These are phyloP conservation scores for Eucalyptus shirleyi DNA, from an alignment of 345 rosid species.

Conservation along the genomic window DNA sequence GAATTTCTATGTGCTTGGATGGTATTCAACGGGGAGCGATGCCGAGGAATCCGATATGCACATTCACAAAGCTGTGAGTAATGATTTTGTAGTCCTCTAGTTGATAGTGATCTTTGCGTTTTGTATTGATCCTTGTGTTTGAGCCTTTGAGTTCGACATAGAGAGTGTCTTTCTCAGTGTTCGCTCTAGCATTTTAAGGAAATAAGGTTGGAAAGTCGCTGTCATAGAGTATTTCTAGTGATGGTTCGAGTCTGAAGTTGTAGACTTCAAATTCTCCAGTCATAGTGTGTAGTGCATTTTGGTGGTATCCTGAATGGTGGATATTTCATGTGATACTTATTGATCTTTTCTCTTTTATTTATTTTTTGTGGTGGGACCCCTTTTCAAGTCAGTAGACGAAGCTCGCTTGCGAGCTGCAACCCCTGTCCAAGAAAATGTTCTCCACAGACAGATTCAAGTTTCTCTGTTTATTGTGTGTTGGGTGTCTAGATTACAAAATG, in stretches of 20 bases:
- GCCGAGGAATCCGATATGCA: constrained; percentile 88
- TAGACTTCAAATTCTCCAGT: background rate
- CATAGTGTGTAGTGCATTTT: background rate
- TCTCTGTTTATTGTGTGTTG: background rate
- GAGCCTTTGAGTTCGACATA: background rate
- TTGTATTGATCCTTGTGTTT: background rate
- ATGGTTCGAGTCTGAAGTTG: background rate
- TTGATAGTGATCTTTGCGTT: background rate
- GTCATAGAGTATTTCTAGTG: background rate
- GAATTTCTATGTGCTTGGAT: constrained; percentile 77
- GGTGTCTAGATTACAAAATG: background rate
- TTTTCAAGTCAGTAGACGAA: background rate
- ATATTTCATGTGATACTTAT: background rate
- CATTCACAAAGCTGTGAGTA: constrained; percentile 84
- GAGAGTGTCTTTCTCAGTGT: background rate
- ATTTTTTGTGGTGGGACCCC: background rate
- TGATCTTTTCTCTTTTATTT: background rate
- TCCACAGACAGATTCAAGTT: background rate
- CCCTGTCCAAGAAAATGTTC: background rate
- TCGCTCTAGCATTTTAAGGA: background rate
- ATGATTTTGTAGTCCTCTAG: background rate
- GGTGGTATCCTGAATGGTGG: background rate
- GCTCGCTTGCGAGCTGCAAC: background rate
- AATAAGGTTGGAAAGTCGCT: background rate
- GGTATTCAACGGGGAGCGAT: constrained; percentile 92